phyloP scores from a whole-genome alignment of 1,139 yeast genomes.

The Lodderomyces margitis region DNA sequence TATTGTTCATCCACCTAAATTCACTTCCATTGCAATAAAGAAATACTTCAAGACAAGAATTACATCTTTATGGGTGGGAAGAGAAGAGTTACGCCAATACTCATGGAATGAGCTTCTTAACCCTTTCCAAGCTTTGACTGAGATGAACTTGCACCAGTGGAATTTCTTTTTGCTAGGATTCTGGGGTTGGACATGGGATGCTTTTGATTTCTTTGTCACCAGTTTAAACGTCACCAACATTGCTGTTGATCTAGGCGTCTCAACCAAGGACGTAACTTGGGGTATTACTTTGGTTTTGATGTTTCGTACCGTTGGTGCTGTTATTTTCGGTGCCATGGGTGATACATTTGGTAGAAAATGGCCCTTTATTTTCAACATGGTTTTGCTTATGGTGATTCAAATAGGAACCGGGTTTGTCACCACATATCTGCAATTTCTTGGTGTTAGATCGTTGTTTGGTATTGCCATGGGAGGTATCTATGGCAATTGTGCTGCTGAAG shows the following conservation, averaged over 20 bases:
- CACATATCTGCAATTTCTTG: constrained; percentile 38
- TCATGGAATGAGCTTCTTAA: constrained; percentile 30
- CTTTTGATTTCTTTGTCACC: constrained; percentile 42
- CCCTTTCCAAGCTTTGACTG: constrained; percentile 33
- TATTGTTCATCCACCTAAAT: constrained; percentile 32
- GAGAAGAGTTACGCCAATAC: constrained; percentile 28
- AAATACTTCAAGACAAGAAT: constrained; percentile 30
- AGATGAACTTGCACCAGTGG: constrained; percentile 35
- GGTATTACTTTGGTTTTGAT: constrained; percentile 45
- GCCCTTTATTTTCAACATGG: constrained; percentile 35
- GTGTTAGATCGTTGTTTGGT: constrained; percentile 41
- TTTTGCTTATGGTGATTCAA: constrained; percentile 33
- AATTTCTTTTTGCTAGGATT: constrained; percentile 33
- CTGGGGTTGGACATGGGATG: constrained; percentile 46
- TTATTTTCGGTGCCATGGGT: constrained; percentile 37
- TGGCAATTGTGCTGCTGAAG: constrained; percentile 39
- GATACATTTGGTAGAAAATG: constrained; percentile 38
- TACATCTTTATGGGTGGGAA: constrained; percentile 31
- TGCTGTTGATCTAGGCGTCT: constrained; percentile 26
- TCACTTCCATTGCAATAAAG: constrained; percentile 24
- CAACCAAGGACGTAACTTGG: constrained; percentile 37
- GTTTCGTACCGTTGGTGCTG: constrained; percentile 45
- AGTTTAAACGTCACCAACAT: constrained; percentile 32
- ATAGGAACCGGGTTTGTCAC: constrained; percentile 42
- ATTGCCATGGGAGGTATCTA: constrained; percentile 45